phyloP scores from a whole-genome alignment of 192 early-diverging fungal species.

The Entomortierella parvispora region DNA sequence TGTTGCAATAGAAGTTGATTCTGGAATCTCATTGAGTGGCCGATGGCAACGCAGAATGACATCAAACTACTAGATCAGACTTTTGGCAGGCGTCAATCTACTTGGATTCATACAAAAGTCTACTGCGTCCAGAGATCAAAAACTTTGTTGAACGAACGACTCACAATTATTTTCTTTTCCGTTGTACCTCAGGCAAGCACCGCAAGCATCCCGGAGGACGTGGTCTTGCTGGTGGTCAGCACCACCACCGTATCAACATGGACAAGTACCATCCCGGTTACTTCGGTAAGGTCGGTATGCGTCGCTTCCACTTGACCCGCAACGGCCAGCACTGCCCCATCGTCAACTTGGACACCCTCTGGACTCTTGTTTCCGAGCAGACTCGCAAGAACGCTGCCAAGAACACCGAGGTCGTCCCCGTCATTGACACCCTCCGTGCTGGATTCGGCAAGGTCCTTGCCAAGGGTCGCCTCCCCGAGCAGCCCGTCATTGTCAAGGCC shows the following conservation, averaged over 20 bases:
- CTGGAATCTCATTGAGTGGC: no score
- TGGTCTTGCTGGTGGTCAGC: slow-evolving; percentile 99
- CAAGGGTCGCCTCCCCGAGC: slow-evolving; percentile 88
- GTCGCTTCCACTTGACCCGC: slow-evolving; percentile 96
- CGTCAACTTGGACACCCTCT: slow-evolving; percentile 95
- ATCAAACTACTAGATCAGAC: no score
- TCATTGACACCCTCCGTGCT: slow-evolving; percentile 85
- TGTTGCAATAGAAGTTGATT: no score
- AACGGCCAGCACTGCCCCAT: slow-evolving; percentile 87
- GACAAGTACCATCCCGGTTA: slow-evolving; percentile 99
- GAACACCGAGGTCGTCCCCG: slow-evolving; percentile 91
- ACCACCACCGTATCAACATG: slow-evolving; percentile 99
- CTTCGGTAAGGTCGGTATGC: slow-evolving; percentile 99
- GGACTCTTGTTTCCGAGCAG: slow-evolving; percentile 90
- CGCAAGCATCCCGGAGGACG: slow-evolving; percentile 99
- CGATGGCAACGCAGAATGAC: no score
- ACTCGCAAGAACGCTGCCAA: slow-evolving; percentile 81
- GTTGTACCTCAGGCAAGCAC: slow-evolving; percentile 81
- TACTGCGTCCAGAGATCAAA: no score
- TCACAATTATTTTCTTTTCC: background rate
- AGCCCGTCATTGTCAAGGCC: slow-evolving; percentile 96
- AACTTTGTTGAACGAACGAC: background rate
- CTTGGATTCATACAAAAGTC: no score
- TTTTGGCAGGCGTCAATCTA: no score
- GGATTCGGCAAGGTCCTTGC: slow-evolving; percentile 96